Base-by-base conservation (phyloP, 1,284 basidiomycete genomes). In the Cutaneotrichosporon spelunceum region DNA sequence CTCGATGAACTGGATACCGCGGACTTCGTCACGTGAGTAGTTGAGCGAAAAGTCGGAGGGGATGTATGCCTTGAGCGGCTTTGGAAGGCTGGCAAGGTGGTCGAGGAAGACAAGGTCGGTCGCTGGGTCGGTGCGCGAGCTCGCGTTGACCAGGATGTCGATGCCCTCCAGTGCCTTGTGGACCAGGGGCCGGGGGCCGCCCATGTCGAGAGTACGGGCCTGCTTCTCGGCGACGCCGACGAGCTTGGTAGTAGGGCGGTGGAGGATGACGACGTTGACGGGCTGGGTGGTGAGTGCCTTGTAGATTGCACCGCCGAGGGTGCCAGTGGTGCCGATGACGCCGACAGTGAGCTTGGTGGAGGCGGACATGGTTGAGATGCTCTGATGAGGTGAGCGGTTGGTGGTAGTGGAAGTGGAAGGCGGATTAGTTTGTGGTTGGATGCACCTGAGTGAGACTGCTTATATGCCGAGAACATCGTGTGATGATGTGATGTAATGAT, bases 31-130 rank as follows among this genome's bases (percentile, higher is more conserved):
- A 21, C n/a, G 6, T 4, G 26, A 48, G 29, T 45, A 62, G 60
- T 52, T 53, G 33, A 59, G n/a, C 14, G 61, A 49, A 33, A 29
- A 65, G 58, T 65, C 61, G 26, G 64, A 65, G 6, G 64, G 64
- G 19, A 65, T 39, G 39, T 42, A 65, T 2, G 45, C 50, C 24
- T 29, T 29, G 5, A 62, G 58, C 5, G 16, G 48, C 26, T 24
- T 24, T 3, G 26, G 26, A 55, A 55, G 55, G 14, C 42, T 7
- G 2, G 57, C 57, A 50, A 65, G 52, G 34, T 33, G 21, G 8
- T 21, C 30, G 4, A 53, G 19, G 52, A 53, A 53, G 24, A 19
- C 14, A 11, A 16, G 5, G 19, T 36, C 52, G 24, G 39, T 45
- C 4, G 44, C 52, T 19, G 39, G 19, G 13, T 52, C n/a, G 19